Conservation (phyloP, 805 yeast genomes). For the Saccharomycopsis fermentans region DNA sequence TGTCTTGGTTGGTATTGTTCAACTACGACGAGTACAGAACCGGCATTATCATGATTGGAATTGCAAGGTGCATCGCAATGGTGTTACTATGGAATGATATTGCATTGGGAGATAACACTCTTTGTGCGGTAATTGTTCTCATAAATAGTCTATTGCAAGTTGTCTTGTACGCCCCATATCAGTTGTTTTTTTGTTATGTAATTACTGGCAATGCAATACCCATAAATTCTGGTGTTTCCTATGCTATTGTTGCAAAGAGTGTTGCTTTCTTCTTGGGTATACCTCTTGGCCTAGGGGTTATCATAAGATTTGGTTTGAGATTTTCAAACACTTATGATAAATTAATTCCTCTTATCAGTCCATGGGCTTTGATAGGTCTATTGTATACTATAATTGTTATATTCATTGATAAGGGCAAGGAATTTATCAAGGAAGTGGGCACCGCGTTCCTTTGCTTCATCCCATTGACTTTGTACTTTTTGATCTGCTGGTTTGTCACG, state of each 20-base stretch:
- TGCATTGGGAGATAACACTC: conserved; percentile 40
- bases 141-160: conserved; percentile 43
- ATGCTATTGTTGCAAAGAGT: conserved; percentile 35
- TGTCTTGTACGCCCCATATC: conserved; percentile 42
- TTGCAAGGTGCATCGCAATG: conserved; percentile 56
- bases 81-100: conserved; percentile 49
- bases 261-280: conserved; percentile 46
- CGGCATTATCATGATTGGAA: conserved; percentile 50
- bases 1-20: conserved; percentile 43
- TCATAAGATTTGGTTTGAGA: conserved; percentile 32
- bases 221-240: conserved; percentile 20
- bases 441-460: conserved; percentile 40
- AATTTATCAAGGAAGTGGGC: conserved; percentile 37
- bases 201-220: conserved; percentile 24
- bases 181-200: conserved; percentile 37
- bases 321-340: conserved; percentile 24
- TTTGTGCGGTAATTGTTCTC: conserved; percentile 44
- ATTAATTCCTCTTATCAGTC: conserved; percentile 34
- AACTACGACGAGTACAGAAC: conserved; percentile 38
- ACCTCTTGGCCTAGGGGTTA: conserved; percentile 38
- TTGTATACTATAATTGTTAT: conserved; percentile 42
- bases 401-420: conserved; percentile 40
- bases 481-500: conserved; percentile 38
- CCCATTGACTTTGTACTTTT: conserved; percentile 40
- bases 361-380: conserved; percentile 42